A percentile compares a stretch with the other conserved stretches of the same genome.
These are phyloP conservation scores for Ustilago crameri DNA, from an alignment of 1,284 basidiomycete genomes.

Conservation along the genomic window DNA sequence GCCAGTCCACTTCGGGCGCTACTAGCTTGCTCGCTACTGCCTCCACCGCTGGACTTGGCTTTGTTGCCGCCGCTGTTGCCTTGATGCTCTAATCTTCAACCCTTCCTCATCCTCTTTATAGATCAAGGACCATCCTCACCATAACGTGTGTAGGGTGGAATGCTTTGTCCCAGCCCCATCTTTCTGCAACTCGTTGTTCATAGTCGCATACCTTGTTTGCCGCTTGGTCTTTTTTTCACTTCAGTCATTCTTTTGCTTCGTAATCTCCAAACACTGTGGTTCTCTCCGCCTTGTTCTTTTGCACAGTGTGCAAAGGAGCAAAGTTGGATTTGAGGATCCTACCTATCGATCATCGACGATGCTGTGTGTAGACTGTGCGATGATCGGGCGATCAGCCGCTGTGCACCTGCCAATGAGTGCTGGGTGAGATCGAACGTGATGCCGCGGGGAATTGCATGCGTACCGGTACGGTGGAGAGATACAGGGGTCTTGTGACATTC, in stretches of 20 bases:
- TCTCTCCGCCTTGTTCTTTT: background rate
- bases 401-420: no score
- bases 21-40: constrained; percentile 14
- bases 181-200: background rate
- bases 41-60: constrained; percentile 33
- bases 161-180: background rate
- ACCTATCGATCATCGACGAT: background rate
- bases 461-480: no score
- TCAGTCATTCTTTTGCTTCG: no score
- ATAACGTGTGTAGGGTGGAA: background rate
- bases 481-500: constrained; percentile 18
- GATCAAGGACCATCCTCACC: no score
- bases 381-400: no score
- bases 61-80: constrained; percentile 36
- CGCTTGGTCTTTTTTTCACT: background rate
- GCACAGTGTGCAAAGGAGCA: no score
- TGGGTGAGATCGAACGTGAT: no score
- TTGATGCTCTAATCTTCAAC: constrained; percentile 19
- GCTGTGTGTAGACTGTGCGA: background rate
- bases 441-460: no score
- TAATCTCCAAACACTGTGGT: no score
- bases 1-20: constrained; percentile 34
- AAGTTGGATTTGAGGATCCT: constrained; percentile 1
- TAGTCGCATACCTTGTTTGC: background rate
- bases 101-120: constrained; percentile 2